Percentiles rank a stretch among this genome's conserved stretches.
phyloP scores from a whole-genome alignment of 352 stramenopile species.

The Globisporangium radiosum region DNA sequence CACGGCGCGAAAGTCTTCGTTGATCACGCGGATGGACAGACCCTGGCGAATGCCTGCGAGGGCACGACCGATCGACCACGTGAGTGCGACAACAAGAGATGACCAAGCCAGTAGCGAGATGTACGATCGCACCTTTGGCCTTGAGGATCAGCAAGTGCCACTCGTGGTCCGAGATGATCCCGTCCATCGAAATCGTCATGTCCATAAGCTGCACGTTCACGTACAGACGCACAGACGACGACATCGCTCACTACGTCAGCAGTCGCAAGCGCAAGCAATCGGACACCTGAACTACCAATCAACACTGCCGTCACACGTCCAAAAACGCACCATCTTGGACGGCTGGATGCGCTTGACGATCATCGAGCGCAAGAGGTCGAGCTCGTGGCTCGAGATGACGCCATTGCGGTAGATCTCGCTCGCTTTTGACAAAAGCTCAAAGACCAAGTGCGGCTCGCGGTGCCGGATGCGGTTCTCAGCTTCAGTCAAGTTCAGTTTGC shows the following conservation, averaged over 20 bases:
- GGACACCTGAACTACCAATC: too few relatives aligned
- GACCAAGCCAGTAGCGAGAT: too few relatives aligned
- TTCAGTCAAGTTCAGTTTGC: conserved; percentile 72
- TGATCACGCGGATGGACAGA: conserved; percentile 73
- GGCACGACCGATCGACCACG: neutral
- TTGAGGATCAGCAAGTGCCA: conserved; percentile 82
- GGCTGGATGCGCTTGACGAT: conserved; percentile 77
- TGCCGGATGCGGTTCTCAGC: conserved; percentile 80
- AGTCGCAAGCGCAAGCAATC: too few relatives aligned
- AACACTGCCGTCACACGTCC: neutral
- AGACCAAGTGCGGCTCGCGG: conserved; percentile 75
- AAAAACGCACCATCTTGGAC: conserved; percentile 62
- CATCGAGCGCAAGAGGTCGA: conserved; percentile 68
- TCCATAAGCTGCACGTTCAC: conserved; percentile 47
- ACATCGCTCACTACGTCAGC: too few relatives aligned
- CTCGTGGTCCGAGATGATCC: conserved; percentile 82
- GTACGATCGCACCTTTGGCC: conserved; percentile 44
- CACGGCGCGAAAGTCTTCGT: conserved; percentile 44
- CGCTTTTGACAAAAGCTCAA: conserved; percentile 75
- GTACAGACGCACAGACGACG: neutral
- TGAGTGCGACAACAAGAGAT: too few relatives aligned
- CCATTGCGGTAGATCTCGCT: conserved; percentile 80
- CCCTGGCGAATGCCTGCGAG: conserved; percentile 63
- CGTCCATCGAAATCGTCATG: conserved; percentile 81
- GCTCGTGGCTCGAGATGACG: conserved; percentile 73